Evolutionary conservation across 2,329 filamentous ascomycete genomes (phyloP), one percentile per base, ranked within the genome.

Genomic region (Alternaria rosae): DNA sequence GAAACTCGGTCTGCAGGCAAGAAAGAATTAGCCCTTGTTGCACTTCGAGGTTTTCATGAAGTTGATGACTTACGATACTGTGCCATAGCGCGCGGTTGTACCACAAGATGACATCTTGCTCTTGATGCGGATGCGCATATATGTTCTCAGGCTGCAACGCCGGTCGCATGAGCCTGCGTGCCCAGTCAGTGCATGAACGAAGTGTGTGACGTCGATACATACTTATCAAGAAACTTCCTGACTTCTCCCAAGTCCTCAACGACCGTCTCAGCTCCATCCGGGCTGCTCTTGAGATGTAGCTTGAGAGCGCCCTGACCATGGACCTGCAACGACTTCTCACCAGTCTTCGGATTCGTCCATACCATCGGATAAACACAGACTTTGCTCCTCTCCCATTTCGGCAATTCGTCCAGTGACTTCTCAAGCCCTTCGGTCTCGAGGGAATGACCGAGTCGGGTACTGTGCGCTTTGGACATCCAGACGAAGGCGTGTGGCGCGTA

Each of bases 401-500:
- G 62, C 26, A 64, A 25, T n/a, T 64, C 13, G 10, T 64, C 54
- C 6, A 64, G 54, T 1, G 54, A 11, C 38, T 61, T 64, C 20
- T 64, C 62, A 1, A 64, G 51, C 0, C 62, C 62, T 23, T 64
- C 62, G 12, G 62, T 61, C 23, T 64, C 62, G 12, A 64, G 38
- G 3, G 56, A 52, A 13, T 65, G 62, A 1, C 62, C 62, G 4
- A 65, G 35, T 2, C 59, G 53, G 7, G 59, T 57, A 17, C 62
- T 65, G 26, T 57, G 59, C 10, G 62, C 52, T 17, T 42, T 41
- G 7, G 62, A 62, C 53, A 65, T 65, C 62, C 62, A 69, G 67
- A 76, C 69, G 65, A 83, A 84, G 12, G 82, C 81, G 59, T 79
- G 77, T 11, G 80, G 81, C 4, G 81, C 80, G 59, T 83, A 83